Conservation (phyloP, 805 yeast species). For the Kodamaea nitidulidarum region DNA sequence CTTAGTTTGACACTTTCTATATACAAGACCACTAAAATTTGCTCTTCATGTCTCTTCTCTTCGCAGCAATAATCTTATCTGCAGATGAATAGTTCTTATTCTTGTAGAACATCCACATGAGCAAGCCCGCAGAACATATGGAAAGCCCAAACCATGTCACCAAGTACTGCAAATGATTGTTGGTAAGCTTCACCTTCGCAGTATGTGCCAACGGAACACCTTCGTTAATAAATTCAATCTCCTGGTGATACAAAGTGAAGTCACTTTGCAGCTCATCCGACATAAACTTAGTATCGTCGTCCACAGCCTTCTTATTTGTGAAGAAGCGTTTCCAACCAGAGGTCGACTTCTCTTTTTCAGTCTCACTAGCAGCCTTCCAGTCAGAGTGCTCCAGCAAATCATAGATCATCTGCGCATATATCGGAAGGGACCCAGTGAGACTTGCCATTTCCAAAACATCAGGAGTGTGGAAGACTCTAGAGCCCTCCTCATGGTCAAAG, state of each 20-base stretch:
- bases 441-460: conserved; percentile 80
- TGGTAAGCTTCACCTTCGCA: conserved; percentile 78
- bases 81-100: conserved; percentile 30
- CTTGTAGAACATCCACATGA: conserved; percentile 37
- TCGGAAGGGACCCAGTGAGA: conserved; percentile 61
- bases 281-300: conserved; percentile 18
- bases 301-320: conserved; percentile 4
- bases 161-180: conserved; percentile 87
- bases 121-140: conserved; percentile 63
- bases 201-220: conserved; percentile 89
- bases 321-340: conserved; percentile 13
- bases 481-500: conserved; percentile 62
- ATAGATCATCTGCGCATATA: conserved; percentile 71
- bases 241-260: conserved; percentile 37
- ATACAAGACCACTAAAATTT: conserved; percentile 6
- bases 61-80: conserved; percentile 38
- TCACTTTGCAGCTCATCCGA: conserved; percentile 22
- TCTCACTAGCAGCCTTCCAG: conserved; percentile 23
- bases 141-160: conserved; percentile 94
- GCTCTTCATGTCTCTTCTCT: conserved; percentile 33
- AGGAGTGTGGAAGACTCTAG: conserved; percentile 70
- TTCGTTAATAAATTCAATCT: conserved; percentile 56
- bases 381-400: conserved; percentile 65
- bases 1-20: too few species aligned
- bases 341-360: conserved; percentile 5